Evolutionary conservation across 306 rosid species (phyloP).

Genomic region (Lagenaria siceraria): DNA sequence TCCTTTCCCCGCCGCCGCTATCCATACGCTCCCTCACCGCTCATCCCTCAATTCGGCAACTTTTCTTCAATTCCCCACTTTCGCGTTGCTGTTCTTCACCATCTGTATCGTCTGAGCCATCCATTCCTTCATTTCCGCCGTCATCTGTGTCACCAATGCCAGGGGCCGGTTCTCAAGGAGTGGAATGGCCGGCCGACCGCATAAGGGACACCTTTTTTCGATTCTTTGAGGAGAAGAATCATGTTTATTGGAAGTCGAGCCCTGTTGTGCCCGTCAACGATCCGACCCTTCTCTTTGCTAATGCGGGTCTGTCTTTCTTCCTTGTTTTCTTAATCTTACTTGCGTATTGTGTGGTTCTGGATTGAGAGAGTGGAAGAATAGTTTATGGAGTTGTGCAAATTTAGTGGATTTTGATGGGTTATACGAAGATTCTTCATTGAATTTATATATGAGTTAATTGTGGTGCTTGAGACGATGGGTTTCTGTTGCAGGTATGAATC

Average conservation of each 20-base stretch:
- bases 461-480: background rate
- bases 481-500: conserved; percentile 70
- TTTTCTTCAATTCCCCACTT: background rate
- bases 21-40: background rate
- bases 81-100: background rate
- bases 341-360: background rate
- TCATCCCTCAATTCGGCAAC: background rate
- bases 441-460: background rate
- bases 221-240: conserved; percentile 49
- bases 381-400: background rate
- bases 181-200: conserved; percentile 38
- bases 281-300: conserved; percentile 81
- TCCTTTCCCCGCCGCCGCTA: conserved; percentile 17
- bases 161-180: conserved; percentile 13
- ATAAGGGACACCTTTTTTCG: conserved; percentile 30
- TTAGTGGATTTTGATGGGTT: background rate
- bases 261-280: conserved; percentile 89
- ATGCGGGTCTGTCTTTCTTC: conserved; percentile 45
- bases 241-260: conserved; percentile 52
- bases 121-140: background rate
- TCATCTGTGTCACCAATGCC: conserved; percentile 10
- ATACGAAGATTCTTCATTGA: background rate
- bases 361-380: background rate
- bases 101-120: background rate
- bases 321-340: background rate